Evolutionary conservation across 2,329 filamentous ascomycete species (phyloP), one percentile per base, ranked within the genome.

Genomic region (Basipetospora chlamydospora): DNA sequence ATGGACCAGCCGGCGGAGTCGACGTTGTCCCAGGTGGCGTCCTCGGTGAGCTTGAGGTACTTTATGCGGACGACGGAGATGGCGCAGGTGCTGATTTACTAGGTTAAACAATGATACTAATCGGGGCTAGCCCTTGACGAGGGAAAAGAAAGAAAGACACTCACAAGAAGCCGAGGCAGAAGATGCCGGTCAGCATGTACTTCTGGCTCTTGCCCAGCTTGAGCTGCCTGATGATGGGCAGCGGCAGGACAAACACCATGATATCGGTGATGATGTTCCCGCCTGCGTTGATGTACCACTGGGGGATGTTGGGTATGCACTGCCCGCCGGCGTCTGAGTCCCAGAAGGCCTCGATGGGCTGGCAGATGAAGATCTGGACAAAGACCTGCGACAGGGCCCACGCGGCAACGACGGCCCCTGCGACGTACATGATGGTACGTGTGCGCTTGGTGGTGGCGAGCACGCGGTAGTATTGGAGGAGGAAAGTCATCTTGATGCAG

Each of bases 391-490:
- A 36, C 11, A 39, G 22, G 26, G 41, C 41, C 43, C 41, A 44
- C 22, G 33, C 26, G 16, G 33, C 38, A 13, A 43, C 39, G 13
- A 44, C 17, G 8, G 37, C 21, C 13, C 41, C 25, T n/a, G 35
- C 37, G 22, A 42, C 34, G 17, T 41, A 33, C 4, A 41, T 35
- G 32, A 52, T 44, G 17, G 32, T 36, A 6, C 41, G 39, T 9
- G 16, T 26, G 15, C 26, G 17, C 23, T 28, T 22, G 13, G 28
- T 28, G 5, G 26, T 29, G 26, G 43, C 44, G 23, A 51, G 51
- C 8, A 58, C 46, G 16, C 57, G 54, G 28, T 53, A 53, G 45
- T 59, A 60, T 40, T 59, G 56, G 6, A 56, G 41, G 20, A 59
- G 44, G 26, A 60, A 54, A 1, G 55, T 54, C 34, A 53, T 47